Evolutionary conservation across 2,329 filamentous ascomycete species (phyloP), one percentile per base, ranked within the genome.

Genomic region (Fusarium humuli): DNA sequence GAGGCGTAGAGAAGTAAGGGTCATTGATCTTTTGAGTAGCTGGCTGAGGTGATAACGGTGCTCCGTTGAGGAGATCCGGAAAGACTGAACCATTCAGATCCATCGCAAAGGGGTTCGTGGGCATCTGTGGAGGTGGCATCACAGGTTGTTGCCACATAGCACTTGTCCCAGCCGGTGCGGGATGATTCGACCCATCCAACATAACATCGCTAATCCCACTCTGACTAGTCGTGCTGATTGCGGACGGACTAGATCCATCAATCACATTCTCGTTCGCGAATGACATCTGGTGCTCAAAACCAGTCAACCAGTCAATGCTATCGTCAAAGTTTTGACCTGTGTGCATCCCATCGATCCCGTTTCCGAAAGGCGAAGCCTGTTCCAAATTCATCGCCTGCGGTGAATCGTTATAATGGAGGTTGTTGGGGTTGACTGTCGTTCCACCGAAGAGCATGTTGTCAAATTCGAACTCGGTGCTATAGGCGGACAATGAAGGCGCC

Each of bases 201-300:
- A 97, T 94, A 64, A 94, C 90, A 78, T 98, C 96, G 80, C 93
- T 97, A 79, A 94, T 92, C 53, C 91, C 93, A 78, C 92, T 95
- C 77, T 97, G 94, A 81, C 94, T 98, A 63, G 93, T 93, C 45
- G 93, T 97, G 83, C 95, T 98, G 79, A 98, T 95, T 48, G 94
- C 94, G 11, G 96, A 98, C 18, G 96, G 96, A 16, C 96, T 98
- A 13, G 96, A 98, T 63, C 92, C 94, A 75, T 97, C 95, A 57
- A 98, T 88, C 29, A 93, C 94, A 71, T 90, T 91, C 73, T 97
- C 94, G 75, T 91, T 92, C 58, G 84, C 82, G 78, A 94, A 90
- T 10, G 88, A 88, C 85, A 95, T 88, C 47, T 92, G 89, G 75
- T 91, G 89, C 69, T 96, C 93, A 78, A 97, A 92, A 23, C 92